A percentile compares a stretch with the other conserved stretches of the same genome.
Evolutionary conservation across 2,329 filamentous ascomycete species (phyloP).

Genomic region (Pyrenophora graminea): DNA sequence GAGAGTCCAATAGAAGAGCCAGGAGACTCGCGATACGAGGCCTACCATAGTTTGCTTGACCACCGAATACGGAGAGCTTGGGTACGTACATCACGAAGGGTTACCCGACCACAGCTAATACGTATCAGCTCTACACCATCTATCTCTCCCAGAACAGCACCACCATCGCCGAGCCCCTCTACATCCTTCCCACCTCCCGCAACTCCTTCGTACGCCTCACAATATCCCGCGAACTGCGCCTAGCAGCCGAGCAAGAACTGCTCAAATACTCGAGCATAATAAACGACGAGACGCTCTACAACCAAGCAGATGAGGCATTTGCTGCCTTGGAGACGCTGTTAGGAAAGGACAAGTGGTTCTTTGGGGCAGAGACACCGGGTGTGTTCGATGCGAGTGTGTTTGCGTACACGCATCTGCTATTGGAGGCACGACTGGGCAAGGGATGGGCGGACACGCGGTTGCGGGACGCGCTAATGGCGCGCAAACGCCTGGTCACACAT

Average conservation of each 20-base stretch:
- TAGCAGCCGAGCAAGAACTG: conserved; percentile 76
- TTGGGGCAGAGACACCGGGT: conserved; percentile 61
- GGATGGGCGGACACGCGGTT: conserved; percentile 68
- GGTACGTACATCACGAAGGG: conserved; percentile 53
- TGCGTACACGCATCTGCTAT: conserved; percentile 81
- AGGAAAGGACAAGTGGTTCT: conserved; percentile 65
- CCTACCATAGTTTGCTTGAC: conserved; percentile 78
- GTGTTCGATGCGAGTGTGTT: conserved; percentile 89
- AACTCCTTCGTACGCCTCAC: conserved; percentile 66
- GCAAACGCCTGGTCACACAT: conserved; percentile 68
- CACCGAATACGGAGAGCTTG: conserved; percentile 81
- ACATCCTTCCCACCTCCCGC: conserved; percentile 66
- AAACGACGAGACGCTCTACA: conserved; percentile 61
- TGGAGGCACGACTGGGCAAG: conserved; percentile 62
- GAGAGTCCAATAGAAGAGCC: conserved; percentile 48
- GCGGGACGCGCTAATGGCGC: conserved; percentile 58
- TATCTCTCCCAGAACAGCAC: conserved; percentile 76
- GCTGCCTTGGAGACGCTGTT: conserved; percentile 64
- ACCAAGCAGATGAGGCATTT: conserved; percentile 66
- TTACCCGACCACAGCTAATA: background rate
- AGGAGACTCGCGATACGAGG: conserved; percentile 65
- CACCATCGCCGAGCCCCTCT: conserved; percentile 69
- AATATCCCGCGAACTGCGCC: conserved; percentile 68
- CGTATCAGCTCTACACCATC: conserved; percentile 69
- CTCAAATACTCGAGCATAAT: conserved; percentile 65